Percentiles rank a stretch among this genome's conserved stretches.
phyloP scores from a whole-genome alignment of 768 basidiomycete genomes.

The Russula virescens region DNA sequence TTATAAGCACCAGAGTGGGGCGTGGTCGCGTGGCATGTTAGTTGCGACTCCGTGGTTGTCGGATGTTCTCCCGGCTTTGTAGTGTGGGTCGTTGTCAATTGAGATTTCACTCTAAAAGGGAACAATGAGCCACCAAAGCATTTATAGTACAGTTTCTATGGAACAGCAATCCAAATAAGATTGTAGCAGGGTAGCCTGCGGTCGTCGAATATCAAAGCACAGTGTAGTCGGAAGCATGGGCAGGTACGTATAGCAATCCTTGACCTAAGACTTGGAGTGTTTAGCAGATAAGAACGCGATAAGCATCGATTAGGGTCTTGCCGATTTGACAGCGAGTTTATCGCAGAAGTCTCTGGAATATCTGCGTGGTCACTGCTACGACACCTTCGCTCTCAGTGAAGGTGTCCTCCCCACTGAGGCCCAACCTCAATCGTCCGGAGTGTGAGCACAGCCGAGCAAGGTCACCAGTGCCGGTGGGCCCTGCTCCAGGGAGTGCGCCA shows the following conservation, averaged over 20 bases:
- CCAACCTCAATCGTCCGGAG: constrained; percentile 15
- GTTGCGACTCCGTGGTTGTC: constrained; percentile 24
- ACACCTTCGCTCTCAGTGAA: constrained; percentile 13
- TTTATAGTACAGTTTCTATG: constrained; percentile 10
- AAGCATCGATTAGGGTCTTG: constrained; percentile 1
- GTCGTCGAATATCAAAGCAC: constrained; percentile 1
- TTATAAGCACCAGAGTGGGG: constrained; percentile 9
- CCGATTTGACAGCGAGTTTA: constrained; percentile 1
- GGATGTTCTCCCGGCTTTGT: constrained; percentile 21
- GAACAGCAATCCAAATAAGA: constrained; percentile 3
- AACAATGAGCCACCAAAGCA: constrained; percentile 4
- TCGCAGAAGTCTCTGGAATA: too few relatives aligned
- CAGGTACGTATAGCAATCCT: constrained; percentile 6
- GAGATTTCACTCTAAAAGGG: constrained; percentile 14
- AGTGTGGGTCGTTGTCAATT: neutral
- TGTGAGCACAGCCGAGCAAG: constrained; percentile 9
- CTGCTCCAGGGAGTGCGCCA: constrained; percentile 1
- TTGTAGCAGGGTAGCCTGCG: constrained; percentile 2
- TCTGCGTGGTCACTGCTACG: neutral
- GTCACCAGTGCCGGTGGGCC: neutral
- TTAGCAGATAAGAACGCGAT: constrained; percentile 9
- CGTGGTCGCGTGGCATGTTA: constrained; percentile 16
- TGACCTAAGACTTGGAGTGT: neutral
- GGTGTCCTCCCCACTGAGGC: constrained; percentile 19
- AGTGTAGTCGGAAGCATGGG: neutral